Base-by-base conservation (phyloP, 2,329 filamentous ascomycete genomes). In the Aspergillus versicolor region DNA sequence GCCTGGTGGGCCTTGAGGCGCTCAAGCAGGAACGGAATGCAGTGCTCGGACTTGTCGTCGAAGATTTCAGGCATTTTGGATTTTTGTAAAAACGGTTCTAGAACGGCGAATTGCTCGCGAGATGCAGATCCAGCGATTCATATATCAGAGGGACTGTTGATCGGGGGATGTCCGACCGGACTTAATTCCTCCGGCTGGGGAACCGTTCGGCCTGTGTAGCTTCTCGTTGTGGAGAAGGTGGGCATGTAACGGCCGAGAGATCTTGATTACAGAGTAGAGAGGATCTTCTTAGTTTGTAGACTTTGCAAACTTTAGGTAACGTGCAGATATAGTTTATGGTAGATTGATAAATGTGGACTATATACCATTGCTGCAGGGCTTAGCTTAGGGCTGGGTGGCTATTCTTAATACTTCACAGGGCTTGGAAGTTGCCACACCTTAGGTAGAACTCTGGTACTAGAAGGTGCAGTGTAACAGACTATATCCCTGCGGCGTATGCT, bases 11-110 rank as follows among this genome's bases (percentile, higher is more conserved):
- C 61, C 57, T 79, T 70, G 56, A 91, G 78, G 45, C 81, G 83
- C 40, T 83, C 76, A 37, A 89, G 80, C 59, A 92, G 88, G 73
- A 93, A 94, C 21, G 89, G 88, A 62, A 92, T 84, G 76, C 88
- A 91, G 71, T 90, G 81, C 56, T 86, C 82, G 44, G 87, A 88
- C 74, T 92, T 93, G 79, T 92, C 90, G 77, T 93, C 89, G 66
- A 87, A 67, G 61, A 91, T 85, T 58, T 77, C 70, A 47, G 78
- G 65, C 79, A 82, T 82, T 42, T 54, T 67, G 61, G 6, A 12
- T 24, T n/a, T n/a, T 21, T 30, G 27, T 27, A 19, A 15, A 21
- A 32, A 48, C 4, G 15, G 52, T 41, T 47, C 51, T 47, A 46
- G 51, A 53, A 45, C 19, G 7, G 27, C 2, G 4, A 47, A 24